Conservation (phyloP, 1,284 basidiomycete species). For the Tilletia walkeri region DNA sequence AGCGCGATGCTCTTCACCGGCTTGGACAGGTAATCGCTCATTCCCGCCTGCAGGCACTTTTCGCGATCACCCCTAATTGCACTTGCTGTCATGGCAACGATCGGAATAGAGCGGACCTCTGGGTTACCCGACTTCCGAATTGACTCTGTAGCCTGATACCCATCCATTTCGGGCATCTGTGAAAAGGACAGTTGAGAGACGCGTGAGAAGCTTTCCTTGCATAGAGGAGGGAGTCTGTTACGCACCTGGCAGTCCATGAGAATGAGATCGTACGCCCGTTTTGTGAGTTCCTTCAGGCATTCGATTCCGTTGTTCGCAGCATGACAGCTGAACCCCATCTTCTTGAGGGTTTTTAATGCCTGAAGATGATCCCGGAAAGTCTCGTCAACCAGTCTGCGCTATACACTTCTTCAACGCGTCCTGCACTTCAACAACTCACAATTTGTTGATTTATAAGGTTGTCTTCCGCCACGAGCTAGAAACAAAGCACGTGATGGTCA, state of each 20-base stretch:
- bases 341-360: slow-evolving; percentile 45
- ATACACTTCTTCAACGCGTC: too few relatives aligned
- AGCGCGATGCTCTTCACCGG: slow-evolving; percentile 48
- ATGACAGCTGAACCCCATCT: slow-evolving; percentile 52
- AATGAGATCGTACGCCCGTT: slow-evolving; percentile 45
- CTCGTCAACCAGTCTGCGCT: too few relatives aligned
- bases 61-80: slow-evolving; percentile 51
- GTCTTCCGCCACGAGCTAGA: slow-evolving; percentile 46
- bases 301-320: slow-evolving; percentile 48
- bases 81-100: slow-evolving; percentile 50
- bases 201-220: slow-evolving; percentile 1
- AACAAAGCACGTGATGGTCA: not conserved
- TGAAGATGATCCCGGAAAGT: not conserved
- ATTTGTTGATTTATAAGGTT: slow-evolving; percentile 52
- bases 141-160: slow-evolving; percentile 45
- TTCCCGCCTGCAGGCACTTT: slow-evolving; percentile 45
- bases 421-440: not conserved
- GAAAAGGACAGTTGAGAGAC: slow-evolving; percentile 16
- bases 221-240: slow-evolving; percentile 1
- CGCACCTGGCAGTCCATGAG: slow-evolving; percentile 17
- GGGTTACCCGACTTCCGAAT: slow-evolving; percentile 40
- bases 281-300: slow-evolving; percentile 40
- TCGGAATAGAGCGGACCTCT: slow-evolving; percentile 42
- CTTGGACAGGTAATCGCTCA: slow-evolving; percentile 51
- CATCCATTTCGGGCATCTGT: slow-evolving; percentile 49